phyloP scores from a whole-genome alignment of 192 early-diverging fungal genomes.

The Chytriomyces sp. region DNA sequence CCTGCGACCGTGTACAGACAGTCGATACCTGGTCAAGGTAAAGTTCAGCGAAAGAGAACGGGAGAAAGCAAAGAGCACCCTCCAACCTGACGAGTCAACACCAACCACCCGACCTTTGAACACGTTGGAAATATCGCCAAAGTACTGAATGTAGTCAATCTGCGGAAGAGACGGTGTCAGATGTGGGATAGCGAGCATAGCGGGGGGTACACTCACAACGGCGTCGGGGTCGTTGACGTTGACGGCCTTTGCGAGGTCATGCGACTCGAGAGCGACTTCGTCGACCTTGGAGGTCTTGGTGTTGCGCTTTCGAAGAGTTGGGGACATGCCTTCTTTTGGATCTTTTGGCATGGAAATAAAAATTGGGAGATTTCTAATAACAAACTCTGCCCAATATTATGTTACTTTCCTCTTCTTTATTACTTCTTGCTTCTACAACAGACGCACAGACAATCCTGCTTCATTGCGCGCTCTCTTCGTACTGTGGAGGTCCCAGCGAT shows the following conservation, averaged over 20 bases:
- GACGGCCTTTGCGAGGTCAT: conserved; percentile 29
- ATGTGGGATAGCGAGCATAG: background rate
- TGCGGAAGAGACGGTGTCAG: background rate
- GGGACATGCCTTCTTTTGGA: conserved; percentile 7
- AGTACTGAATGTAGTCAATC: conserved; percentile 34
- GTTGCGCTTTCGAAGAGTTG: conserved; percentile 12
- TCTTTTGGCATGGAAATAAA: background rate
- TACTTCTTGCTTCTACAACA: background rate
- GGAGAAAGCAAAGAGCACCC: background rate
- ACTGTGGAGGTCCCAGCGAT: background rate
- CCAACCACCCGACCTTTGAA: conserved; percentile 23
- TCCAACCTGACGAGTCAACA: conserved; percentile 31
- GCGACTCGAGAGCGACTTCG: conserved; percentile 19
- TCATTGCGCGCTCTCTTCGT: background rate
- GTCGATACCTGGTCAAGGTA: conserved; percentile 32
- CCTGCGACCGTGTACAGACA: conserved; percentile 21
- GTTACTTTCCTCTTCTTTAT: too few relatives aligned
- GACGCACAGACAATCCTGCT: background rate
- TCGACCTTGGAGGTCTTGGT: conserved; percentile 6
- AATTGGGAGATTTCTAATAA: too few relatives aligned
- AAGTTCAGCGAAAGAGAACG: background rate
- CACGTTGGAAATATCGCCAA: conserved; percentile 14
- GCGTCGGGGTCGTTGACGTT: conserved; percentile 32
- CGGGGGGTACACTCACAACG: conserved; percentile 12
- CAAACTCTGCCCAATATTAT: too few relatives aligned